These are phyloP conservation scores for Lepraria neglecta DNA, from an alignment of 495 filamentous ascomycete species.

Conservation along the genomic window DNA sequence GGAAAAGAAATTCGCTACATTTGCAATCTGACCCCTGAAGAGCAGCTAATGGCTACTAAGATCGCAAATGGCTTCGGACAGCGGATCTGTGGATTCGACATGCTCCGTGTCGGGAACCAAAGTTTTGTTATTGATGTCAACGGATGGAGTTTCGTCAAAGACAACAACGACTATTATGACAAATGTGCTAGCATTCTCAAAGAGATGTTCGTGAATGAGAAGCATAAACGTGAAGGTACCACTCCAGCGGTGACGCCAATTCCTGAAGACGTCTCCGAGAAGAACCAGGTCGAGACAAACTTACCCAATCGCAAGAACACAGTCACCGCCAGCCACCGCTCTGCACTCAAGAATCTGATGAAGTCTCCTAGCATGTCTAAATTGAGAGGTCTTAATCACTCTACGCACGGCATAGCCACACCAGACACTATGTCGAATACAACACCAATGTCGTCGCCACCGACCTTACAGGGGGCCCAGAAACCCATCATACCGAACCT, in stretches of 20 bases:
- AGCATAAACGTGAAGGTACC: conserved; percentile 45
- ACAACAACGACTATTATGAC: conserved; percentile 98
- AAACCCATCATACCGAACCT: conserved; percentile 16
- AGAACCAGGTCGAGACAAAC: conserved; percentile 17
- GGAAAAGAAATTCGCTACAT: conserved; percentile 97
- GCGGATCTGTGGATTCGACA: conserved; percentile 91
- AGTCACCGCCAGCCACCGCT: conserved; percentile 29
- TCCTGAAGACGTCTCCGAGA: conserved; percentile 22
- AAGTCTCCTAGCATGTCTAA: conserved; percentile 61
- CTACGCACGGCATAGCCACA: conserved; percentile 32
- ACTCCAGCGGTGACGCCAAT: conserved; percentile 24
- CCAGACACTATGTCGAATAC: conserved; percentile 41
- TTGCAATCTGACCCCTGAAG: conserved; percentile 72
- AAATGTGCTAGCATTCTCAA: conserved; percentile 77
- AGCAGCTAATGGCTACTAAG: conserved; percentile 76
- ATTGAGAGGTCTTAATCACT: conserved; percentile 45
- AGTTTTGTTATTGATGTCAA: conserved; percentile 99
- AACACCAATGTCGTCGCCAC: conserved; percentile 46
- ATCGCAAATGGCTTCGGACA: conserved; percentile 93
- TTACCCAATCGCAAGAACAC: conserved; percentile 38
- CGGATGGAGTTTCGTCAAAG: conserved; percentile 99
- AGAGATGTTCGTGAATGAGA: conserved; percentile 78
- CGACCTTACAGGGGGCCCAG: conserved; percentile 39
- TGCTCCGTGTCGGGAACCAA: conserved; percentile 77
- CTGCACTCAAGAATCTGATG: conserved; percentile 50